phyloP scores from a whole-genome alignment of 2,329 filamentous ascomycete species.

The Fusarium oligoseptatum region DNA sequence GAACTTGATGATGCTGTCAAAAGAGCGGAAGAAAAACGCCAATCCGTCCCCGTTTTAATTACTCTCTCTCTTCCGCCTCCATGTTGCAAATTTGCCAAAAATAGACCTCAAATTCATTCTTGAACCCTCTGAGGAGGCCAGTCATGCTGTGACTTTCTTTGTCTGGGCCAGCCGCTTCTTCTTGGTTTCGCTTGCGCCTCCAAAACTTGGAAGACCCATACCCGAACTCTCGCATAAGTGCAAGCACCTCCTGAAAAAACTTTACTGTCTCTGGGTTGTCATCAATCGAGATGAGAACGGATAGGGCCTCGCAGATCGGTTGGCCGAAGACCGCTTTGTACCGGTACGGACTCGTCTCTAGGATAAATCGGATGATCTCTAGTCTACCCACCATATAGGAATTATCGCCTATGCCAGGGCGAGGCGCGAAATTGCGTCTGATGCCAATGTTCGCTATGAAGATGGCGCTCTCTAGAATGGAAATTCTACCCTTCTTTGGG shows the following conservation, averaged over 20 bases:
- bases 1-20: too few species aligned
- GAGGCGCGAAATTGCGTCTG: too few species aligned
- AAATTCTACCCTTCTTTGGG: not conserved
- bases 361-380: not conserved
- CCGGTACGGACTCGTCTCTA: not conserved
- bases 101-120: not conserved
- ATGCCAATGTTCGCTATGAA: not conserved
- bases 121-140: not conserved
- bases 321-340: not conserved
- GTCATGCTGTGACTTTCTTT: rapidly evolving
- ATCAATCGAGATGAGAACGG: too few species aligned
- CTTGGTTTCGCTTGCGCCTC: not conserved
- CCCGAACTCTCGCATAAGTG: not conserved
- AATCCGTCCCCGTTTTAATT: too few species aligned
- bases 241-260: not conserved
- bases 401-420: not conserved
- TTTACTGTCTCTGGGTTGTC: too few species aligned
- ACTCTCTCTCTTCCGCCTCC: too few species aligned
- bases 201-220: not conserved
- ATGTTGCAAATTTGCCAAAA: too few species aligned
- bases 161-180: not conserved
- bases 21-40: too few species aligned
- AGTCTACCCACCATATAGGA: not conserved
- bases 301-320: not conserved
- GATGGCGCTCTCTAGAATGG: not conserved